These are phyloP conservation scores for Gentiana macrophylla DNA, from an alignment of 257 asterid genomes.

Conservation along the genomic window DNA sequence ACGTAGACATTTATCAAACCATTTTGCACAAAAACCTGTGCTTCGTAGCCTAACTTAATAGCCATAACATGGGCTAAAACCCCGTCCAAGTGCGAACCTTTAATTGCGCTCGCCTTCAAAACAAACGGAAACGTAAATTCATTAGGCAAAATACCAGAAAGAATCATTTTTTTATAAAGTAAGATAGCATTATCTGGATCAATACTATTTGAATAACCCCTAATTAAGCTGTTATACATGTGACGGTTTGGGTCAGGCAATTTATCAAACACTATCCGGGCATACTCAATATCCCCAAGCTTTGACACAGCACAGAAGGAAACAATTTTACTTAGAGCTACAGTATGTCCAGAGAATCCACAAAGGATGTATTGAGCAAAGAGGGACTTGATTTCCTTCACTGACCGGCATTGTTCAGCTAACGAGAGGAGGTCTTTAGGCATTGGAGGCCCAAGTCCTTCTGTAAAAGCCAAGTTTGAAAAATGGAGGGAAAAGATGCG, in stretches of 20 bases:
- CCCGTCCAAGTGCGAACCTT: slow-evolving; percentile 4
- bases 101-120: slow-evolving; percentile 12
- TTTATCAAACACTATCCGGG: slow-evolving; percentile 10
- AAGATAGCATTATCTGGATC: slow-evolving; percentile 4
- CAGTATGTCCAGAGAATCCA: slow-evolving; percentile 12
- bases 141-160: slow-evolving; percentile 12
- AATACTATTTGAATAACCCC: slow-evolving; percentile 14
- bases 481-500: background rate
- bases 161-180: slow-evolving; percentile 13
- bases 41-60: slow-evolving; percentile 15
- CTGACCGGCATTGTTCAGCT: slow-evolving; percentile 9
- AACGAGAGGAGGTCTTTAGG: slow-evolving; percentile 2
- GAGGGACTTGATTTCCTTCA: slow-evolving; percentile 9
- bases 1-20: slow-evolving; percentile 20
- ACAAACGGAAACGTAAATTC: slow-evolving; percentile 22
- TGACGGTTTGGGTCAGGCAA: slow-evolving; percentile 9
- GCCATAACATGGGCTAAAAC: slow-evolving; percentile 14
- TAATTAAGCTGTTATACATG: slow-evolving; percentile 21
- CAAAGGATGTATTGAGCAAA: slow-evolving; percentile 14
- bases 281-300: slow-evolving; percentile 13
- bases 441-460: background rate
- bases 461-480: background rate
- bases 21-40: slow-evolving; percentile 19
- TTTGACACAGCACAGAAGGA: slow-evolving; percentile 13
- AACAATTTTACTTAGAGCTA: slow-evolving; percentile 14